Percentiles rank a stretch among this genome's conserved stretches.
phyloP scores from a whole-genome alignment of 768 basidiomycete species.

The Ephemerocybe angulata region DNA sequence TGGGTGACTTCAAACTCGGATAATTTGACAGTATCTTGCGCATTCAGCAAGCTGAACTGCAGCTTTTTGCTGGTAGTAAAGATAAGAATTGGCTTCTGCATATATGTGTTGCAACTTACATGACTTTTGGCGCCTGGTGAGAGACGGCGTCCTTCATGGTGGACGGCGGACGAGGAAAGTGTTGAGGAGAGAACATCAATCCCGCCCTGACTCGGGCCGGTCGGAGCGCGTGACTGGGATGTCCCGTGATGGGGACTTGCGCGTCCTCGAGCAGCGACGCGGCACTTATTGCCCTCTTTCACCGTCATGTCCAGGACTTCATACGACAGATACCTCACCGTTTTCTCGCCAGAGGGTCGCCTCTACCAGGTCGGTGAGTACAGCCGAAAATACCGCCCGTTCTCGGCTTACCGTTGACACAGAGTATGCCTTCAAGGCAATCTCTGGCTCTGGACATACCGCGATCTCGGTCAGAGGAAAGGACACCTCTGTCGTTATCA shows the following conservation, averaged over 20 bases:
- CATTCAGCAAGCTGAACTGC: constrained; percentile 91
- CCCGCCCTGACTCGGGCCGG: constrained; percentile 29
- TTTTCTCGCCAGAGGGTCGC: constrained; percentile 96
- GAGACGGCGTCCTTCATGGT: constrained; percentile 80
- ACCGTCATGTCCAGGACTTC: constrained; percentile 86
- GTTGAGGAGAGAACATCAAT: constrained; percentile 8
- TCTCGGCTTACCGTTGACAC: constrained; percentile 8
- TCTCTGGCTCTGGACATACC: constrained; percentile 94
- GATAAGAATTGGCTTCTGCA: constrained; percentile 6
- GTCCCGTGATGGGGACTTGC: constrained; percentile 53
- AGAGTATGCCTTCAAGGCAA: constrained; percentile 99
- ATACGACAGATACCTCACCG: constrained; percentile 95
- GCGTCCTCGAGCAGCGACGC: constrained; percentile 35
- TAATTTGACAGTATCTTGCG: constrained; percentile 92
- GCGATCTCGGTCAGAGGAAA: constrained; percentile 90
- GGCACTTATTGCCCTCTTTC: constrained; percentile 21
- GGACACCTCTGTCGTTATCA: constrained; percentile 93
- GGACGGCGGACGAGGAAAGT: constrained; percentile 3
- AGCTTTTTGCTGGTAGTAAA: constrained; percentile 72
- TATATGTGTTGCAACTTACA: constrained; percentile 42
- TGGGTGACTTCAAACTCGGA: constrained; percentile 96
- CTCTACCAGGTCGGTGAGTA: constrained; percentile 95
- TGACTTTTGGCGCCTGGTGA: constrained; percentile 78
- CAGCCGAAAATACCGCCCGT: background rate
- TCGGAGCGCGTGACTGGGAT: constrained; percentile 15